These are phyloP conservation scores for Hymenoscyphus albidus DNA, from an alignment of 2,329 filamentous ascomycete species.

Conservation along the genomic window DNA sequence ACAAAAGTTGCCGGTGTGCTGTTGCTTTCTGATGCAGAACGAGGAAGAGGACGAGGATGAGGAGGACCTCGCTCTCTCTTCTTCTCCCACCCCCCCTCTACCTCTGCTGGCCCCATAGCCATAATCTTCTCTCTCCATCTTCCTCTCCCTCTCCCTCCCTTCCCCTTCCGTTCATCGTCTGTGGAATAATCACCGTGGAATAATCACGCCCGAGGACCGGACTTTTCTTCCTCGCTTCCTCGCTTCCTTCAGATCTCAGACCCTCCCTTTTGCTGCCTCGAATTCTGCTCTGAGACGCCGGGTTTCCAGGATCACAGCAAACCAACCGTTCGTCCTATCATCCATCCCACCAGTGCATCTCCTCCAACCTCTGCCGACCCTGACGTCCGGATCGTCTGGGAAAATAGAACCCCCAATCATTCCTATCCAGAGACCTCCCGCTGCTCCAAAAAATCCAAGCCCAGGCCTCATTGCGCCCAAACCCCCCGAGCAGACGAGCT, in stretches of 20 bases:
- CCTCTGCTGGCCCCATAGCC: background rate
- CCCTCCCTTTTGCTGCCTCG: background rate
- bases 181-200: slow-evolving; percentile 19
- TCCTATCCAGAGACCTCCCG: no score
- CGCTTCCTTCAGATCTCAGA: background rate
- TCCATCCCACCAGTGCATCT: background rate
- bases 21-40: no score
- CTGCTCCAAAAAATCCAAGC: background rate
- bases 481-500: background rate
- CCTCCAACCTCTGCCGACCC: background rate
- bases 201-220: slow-evolving; percentile 21
- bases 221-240: background rate
- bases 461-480: slow-evolving; percentile 3
- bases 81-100: background rate
- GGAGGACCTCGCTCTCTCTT: background rate
- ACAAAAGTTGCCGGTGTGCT: no score
- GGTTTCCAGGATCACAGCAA: background rate
- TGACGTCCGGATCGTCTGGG: slow-evolving; percentile 6
- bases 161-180: background rate
- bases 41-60: no score
- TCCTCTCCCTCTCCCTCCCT: background rate
- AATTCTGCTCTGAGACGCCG: background rate
- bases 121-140: background rate
- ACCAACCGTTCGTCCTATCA: slow-evolving; percentile 1
- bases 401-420: slow-evolving; percentile 11